Evolutionary conservation across 2,329 filamentous ascomycete genomes (phyloP), one percentile per base, ranked within the genome.

Genomic region (Colletotrichum lupini): DNA sequence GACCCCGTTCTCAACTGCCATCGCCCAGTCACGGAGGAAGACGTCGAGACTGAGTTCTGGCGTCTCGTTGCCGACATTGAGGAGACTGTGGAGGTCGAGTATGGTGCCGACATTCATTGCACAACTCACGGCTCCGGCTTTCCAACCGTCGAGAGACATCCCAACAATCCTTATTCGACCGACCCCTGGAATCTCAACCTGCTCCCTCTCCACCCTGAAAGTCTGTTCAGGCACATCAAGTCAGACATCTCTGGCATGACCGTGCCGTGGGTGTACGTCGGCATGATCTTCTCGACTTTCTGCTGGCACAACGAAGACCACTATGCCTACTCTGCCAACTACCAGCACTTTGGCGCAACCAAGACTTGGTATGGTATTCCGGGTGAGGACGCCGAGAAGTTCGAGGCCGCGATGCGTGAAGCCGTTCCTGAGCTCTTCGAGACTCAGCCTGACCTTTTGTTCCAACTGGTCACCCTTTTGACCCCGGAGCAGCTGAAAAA

Each of bases 221-320:
- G 95, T 60, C 86, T 99, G 1, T 99, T 99, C 85, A 91, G 96
- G 61, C 94, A 99, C 78, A 98, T 99, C 86, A 98, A 98, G 82
- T 95, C 96, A 0, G 97, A 99, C 80, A 97, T 99, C 66, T 98
- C 97, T 2, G 97, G 97, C 49, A 99, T 99, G 97, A 99, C 97
- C 0, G 96, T 99, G 8, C 97, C 97, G 0, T 99, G 97, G 97
- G 91, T 99, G 4, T 99, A 99, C 80, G 97, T 99, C 4, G 97
- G 97, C 74, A 99, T 99, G 97, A 97, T 97, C 52, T 99, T 99
- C 81, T 99, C 97, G 0, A 98, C 97, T 0, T 99, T 99, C 80
- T 99, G 97, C 83, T 99, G 97, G 97, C 97, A 99, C 81, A 98
- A 98, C 76, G 97, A 99, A 80, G 97, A 99, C 79, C 97, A 99